A percentile compares a stretch with the other conserved stretches of the same genome.
These are phyloP conservation scores for Apiospora saccharicola DNA, from an alignment of 2,329 filamentous ascomycete species.

Conservation along the genomic window DNA sequence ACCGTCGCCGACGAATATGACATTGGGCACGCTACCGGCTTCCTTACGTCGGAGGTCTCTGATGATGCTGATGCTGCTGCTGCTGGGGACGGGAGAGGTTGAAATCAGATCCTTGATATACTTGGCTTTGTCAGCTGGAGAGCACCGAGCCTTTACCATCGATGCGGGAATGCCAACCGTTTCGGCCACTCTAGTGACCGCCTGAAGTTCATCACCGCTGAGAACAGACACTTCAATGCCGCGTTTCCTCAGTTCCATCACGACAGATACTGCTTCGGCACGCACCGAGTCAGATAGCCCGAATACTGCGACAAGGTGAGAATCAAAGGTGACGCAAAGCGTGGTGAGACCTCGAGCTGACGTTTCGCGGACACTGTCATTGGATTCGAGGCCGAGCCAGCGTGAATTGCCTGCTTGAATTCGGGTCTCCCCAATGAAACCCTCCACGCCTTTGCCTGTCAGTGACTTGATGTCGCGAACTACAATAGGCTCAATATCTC, in stretches of 20 bases:
- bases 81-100: neutral
- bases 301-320: conserved; percentile 48
- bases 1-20: conserved; percentile 79
- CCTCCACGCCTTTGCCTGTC: conserved; percentile 57
- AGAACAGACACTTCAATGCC: conserved; percentile 56
- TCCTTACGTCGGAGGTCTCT: too few relatives aligned
- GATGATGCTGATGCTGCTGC: neutral
- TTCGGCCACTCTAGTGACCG: conserved; percentile 51
- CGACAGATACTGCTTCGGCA: conserved; percentile 46
- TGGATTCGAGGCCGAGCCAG: conserved; percentile 50
- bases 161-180: conserved; percentile 48
- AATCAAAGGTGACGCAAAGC: conserved; percentile 55
- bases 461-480: conserved; percentile 47
- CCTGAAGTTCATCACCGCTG: conserved; percentile 61
- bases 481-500: conserved; percentile 29
- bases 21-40: conserved; percentile 40
- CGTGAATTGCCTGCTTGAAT: conserved; percentile 58
- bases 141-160: conserved; percentile 51
- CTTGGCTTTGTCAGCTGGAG: conserved; percentile 53
- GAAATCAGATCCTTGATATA: conserved; percentile 51
- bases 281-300: conserved; percentile 57
- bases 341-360: conserved; percentile 49
- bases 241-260: conserved; percentile 46
- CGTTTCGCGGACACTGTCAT: conserved; percentile 44
- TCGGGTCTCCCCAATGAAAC: conserved; percentile 32